phyloP scores from a whole-genome alignment of 2,329 filamentous ascomycete species.

The Pseudophaeomoniella oleicola region DNA sequence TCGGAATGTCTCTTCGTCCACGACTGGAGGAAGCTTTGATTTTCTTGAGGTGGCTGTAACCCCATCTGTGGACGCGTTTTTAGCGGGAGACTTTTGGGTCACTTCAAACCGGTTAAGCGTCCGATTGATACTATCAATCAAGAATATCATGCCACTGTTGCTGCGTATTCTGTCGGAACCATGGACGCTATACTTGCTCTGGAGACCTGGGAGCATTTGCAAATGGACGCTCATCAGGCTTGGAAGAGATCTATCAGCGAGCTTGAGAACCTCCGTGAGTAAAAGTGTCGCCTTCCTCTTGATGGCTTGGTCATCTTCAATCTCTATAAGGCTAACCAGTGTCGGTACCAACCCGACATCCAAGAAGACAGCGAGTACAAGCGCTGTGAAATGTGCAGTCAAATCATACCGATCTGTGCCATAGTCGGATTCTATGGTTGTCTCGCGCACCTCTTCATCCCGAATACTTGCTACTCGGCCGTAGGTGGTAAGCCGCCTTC shows the following conservation, averaged over 20 bases:
- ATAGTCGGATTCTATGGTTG: slow-evolving; percentile 49
- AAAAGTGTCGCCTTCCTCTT: slow-evolving; percentile 82
- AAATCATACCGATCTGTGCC: slow-evolving; percentile 56
- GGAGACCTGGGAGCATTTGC: slow-evolving; percentile 75
- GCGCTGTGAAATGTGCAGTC: slow-evolving; percentile 83
- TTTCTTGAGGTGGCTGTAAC: slow-evolving; percentile 31
- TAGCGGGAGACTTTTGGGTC: slow-evolving; percentile 22
- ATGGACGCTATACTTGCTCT: slow-evolving; percentile 62
- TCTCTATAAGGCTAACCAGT: slow-evolving; percentile 34
- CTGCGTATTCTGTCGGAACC: slow-evolving; percentile 58
- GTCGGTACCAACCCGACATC: slow-evolving; percentile 52
- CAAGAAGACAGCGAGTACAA: slow-evolving; percentile 73
- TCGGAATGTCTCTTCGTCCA: slow-evolving; percentile 51
- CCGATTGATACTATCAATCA: slow-evolving; percentile 92
- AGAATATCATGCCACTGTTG: slow-evolving; percentile 84
- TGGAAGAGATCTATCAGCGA: slow-evolving; percentile 75
- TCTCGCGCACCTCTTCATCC: slow-evolving; percentile 38
- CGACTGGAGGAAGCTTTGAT: slow-evolving; percentile 41
- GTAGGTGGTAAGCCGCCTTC: slow-evolving; percentile 84
- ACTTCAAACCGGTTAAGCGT: slow-evolving; percentile 69
- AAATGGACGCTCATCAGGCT: slow-evolving; percentile 67
- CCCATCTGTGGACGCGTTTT: slow-evolving; percentile 28
- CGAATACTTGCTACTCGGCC: slow-evolving; percentile 82
- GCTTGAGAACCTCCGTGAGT: slow-evolving; percentile 79
- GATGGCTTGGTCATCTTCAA: slow-evolving; percentile 36